Conservation (phyloP, 2,329 filamentous ascomycete genomes). For the Shiraia bambusicola region DNA sequence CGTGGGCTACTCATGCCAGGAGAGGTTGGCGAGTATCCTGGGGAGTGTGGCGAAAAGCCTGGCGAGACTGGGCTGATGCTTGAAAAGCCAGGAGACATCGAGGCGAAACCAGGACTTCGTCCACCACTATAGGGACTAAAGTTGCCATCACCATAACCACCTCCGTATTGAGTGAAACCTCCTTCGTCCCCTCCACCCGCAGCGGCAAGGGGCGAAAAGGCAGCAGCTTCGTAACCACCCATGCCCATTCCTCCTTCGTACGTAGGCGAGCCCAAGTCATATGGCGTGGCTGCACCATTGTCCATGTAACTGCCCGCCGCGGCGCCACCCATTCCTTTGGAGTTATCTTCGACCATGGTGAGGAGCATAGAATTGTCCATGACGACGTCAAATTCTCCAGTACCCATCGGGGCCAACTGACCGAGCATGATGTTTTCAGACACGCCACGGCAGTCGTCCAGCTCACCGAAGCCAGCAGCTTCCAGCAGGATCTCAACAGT, state of each 20-base stretch:
- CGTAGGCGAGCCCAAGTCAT: slow-evolving; percentile 71
- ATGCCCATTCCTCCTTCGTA: slow-evolving; percentile 64
- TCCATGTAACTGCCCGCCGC: slow-evolving; percentile 71
- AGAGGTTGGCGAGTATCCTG: slow-evolving; percentile 65
- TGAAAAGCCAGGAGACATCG: slow-evolving; percentile 47
- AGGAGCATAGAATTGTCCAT: slow-evolving; percentile 95
- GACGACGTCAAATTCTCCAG: slow-evolving; percentile 90
- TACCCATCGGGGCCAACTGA: slow-evolving; percentile 95
- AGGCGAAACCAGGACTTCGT: slow-evolving; percentile 60
- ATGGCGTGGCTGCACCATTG: slow-evolving; percentile 88
- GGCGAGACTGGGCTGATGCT: slow-evolving; percentile 42
- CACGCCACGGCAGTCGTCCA: slow-evolving; percentile 96
- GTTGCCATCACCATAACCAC: slow-evolving; percentile 62
- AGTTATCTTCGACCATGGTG: slow-evolving; percentile 91
- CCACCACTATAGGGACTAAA: slow-evolving; percentile 67
- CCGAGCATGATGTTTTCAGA: slow-evolving; percentile 99
- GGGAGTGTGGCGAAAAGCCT: slow-evolving; percentile 48
- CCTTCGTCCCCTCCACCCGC: slow-evolving; percentile 61
- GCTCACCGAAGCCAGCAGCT: slow-evolving; percentile 88
- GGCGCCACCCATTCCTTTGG: slow-evolving; percentile 64
- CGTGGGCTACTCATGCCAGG: slow-evolving; percentile 60
- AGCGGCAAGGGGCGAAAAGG: slow-evolving; percentile 74
- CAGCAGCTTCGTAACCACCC: slow-evolving; percentile 55
- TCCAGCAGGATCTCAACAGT: slow-evolving; percentile 98
- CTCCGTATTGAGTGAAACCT: slow-evolving; percentile 64